A percentile compares a stretch with the other conserved stretches of the same genome.
phyloP scores from a whole-genome alignment of 345 rosid genomes.

The Eucalyptus sp. region DNA sequence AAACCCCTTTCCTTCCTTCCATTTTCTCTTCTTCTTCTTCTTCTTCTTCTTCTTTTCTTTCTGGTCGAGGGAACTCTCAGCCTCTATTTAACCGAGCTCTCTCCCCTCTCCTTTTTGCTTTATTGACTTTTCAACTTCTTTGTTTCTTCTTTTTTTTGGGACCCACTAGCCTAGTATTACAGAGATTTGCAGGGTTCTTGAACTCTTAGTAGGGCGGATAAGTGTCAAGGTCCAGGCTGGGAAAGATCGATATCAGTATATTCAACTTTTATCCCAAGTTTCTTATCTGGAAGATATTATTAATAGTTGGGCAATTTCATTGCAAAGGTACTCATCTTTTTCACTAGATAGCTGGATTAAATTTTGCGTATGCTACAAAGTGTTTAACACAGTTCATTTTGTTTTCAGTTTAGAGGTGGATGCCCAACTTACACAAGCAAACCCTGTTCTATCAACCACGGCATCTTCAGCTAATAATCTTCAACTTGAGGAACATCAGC shows the following conservation, averaged over 20 bases:
- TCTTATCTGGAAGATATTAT: constrained; percentile 89
- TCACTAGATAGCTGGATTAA: neutral
- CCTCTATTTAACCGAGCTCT: too few species aligned
- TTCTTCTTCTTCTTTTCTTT: too few species aligned
- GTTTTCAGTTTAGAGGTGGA: constrained; percentile 62
- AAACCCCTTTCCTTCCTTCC: too few species aligned
- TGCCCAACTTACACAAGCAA: constrained; percentile 18
- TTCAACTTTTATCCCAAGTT: constrained; percentile 83
- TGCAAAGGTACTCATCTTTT: constrained; percentile 43
- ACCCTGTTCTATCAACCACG: constrained; percentile 14
- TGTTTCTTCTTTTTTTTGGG: too few species aligned
- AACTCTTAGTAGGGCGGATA: constrained; percentile 69
- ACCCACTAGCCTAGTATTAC: too few species aligned
- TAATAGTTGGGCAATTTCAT: constrained; percentile 69
- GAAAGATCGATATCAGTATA: constrained; percentile 59
- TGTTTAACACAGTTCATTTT: constrained; percentile 9
- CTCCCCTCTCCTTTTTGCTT: too few species aligned
- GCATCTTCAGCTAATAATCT: constrained; percentile 12
- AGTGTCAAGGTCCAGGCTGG: constrained; percentile 68
- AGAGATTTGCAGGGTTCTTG: constrained; percentile 65
- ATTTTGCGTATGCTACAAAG: neutral
- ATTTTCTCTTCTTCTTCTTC: too few species aligned
- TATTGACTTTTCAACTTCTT: too few species aligned
- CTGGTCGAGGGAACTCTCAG: too few species aligned
- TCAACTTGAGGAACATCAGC: constrained; percentile 14